A percentile compares a stretch with the other conserved stretches of the same genome.
These are phyloP conservation scores for Naganishia kalamii DNA, from an alignment of 768 basidiomycete genomes.

Conservation along the genomic window DNA sequence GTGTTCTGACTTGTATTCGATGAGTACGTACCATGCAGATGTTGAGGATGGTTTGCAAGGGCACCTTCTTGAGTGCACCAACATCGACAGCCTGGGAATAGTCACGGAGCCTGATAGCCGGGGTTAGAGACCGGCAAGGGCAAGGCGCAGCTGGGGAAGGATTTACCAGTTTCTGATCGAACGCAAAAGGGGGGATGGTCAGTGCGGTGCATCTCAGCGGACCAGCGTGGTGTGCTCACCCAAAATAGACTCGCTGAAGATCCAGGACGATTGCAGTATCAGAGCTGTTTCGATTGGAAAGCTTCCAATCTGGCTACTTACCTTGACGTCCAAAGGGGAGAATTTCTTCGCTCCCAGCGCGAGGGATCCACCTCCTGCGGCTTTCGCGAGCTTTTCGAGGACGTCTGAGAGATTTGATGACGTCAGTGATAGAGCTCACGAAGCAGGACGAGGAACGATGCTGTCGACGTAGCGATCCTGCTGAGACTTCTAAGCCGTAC, in stretches of 20 bases:
- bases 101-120: slow-evolving; percentile 82
- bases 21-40: slow-evolving; percentile 60
- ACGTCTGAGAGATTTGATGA: slow-evolving; percentile 44
- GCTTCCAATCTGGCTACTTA: slow-evolving; percentile 60
- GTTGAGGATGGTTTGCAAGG: slow-evolving; percentile 73
- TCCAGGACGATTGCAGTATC: too few species aligned
- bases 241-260: slow-evolving; percentile 15
- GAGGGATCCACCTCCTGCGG: slow-evolving; percentile 57
- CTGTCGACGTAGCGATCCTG: neutral
- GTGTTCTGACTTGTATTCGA: neutral
- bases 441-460: neutral
- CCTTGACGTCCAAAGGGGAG: slow-evolving; percentile 74
- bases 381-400: slow-evolving; percentile 58
- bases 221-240: neutral
- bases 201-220: neutral
- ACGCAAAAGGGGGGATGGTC: slow-evolving; percentile 40
- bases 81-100: slow-evolving; percentile 83
- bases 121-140: too few species aligned
- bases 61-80: slow-evolving; percentile 62
- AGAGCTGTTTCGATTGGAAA: too few species aligned
- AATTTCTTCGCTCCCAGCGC: slow-evolving; percentile 62
- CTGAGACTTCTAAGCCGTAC: too few species aligned
- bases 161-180: slow-evolving; percentile 45
- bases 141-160: too few species aligned
- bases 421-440: neutral